These are phyloP conservation scores for Pseudonitzschia multistriata DNA, from an alignment of 108 stramenopile genomes.

Conservation along the genomic window DNA sequence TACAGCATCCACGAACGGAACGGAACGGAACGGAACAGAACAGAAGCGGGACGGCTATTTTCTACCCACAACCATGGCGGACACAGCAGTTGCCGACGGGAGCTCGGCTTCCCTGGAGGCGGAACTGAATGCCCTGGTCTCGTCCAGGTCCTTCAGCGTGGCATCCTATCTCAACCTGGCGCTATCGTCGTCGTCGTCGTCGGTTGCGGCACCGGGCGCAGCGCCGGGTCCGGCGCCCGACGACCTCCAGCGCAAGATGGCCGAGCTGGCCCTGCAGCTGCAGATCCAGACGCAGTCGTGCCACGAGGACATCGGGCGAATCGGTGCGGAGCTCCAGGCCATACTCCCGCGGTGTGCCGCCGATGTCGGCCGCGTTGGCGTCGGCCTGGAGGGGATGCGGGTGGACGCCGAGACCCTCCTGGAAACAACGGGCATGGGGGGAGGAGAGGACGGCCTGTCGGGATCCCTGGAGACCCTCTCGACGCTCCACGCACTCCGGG, in stretches of 20 bases:
- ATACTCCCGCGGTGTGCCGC: conserved; percentile 79
- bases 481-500: conserved; percentile 72
- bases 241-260: conserved; percentile 62
- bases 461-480: conserved; percentile 59
- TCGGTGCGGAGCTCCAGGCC: conserved; percentile 82
- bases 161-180: conserved; percentile 74
- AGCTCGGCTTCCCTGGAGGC: conserved; percentile 35
- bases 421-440: conserved; percentile 29
- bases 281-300: conserved; percentile 78
- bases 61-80: too few relatives aligned
- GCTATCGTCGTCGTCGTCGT: conserved; percentile 22
- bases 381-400: conserved; percentile 66
- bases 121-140: conserved; percentile 47
- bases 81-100: not conserved
- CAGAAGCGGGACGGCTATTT: too few relatives aligned
- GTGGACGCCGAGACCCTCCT: conserved; percentile 57
- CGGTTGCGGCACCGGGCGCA: not conserved
- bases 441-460: conserved; percentile 32
- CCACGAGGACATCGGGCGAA: conserved; percentile 84
- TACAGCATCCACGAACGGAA: too few relatives aligned
- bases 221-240: conserved; percentile 10
- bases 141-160: conserved; percentile 66
- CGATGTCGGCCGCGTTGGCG: conserved; percentile 65
- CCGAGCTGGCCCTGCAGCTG: conserved; percentile 77
- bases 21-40: too few relatives aligned